Base-by-base conservation (phyloP, 1,284 basidiomycete genomes). In the Schizopora paradoxa region DNA sequence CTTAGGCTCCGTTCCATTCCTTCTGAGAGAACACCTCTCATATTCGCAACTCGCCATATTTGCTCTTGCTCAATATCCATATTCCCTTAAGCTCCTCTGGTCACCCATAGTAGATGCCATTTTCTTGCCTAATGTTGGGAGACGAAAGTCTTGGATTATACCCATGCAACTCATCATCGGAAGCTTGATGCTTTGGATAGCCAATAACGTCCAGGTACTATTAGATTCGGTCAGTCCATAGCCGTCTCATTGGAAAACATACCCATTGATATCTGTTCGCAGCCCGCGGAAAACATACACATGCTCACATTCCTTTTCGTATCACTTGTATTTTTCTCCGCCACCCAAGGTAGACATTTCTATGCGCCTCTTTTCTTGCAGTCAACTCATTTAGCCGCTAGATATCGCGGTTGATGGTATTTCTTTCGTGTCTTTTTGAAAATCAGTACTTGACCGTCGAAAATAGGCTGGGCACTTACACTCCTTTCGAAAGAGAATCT, bases 121-220 rank as follows among this genome's bases (percentile, higher is more conserved):
- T 53, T 99, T 89, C 63, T 74, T 89, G 54, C 70, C 79, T 34
- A 79, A 79, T 39, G 61, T 94, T 49, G 96, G 96, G 14, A 80
- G 96, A 44, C 76, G 96, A 53, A 99, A 98, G 67, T 93, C 89
- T 50, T 99, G 96, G 96, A 97, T 99, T 59, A 86, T 99, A 51
- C 96, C 96, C 35, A 95, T 99, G 71, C 96, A 99, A 66, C 64
- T 85, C 23, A 78, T 94, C 53, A 89, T 98, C 36, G 96, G 93
- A 21, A 70, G 80, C 38, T 72, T 92, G 54, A 89, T 99, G 82
- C 73, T 93, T 57, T 84, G 89, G 62, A 86, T 99, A 50, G 89
- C 93, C 1, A 68, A 79, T 44, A 81, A 87, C 55, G 86, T 91
- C 6, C 79, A 92, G 56, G 76, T 75, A 51, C 74, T 96, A 53